These are phyloP conservation scores for Phytophthora pisi DNA, from an alignment of 352 stramenopile genomes.

Conservation along the genomic window DNA sequence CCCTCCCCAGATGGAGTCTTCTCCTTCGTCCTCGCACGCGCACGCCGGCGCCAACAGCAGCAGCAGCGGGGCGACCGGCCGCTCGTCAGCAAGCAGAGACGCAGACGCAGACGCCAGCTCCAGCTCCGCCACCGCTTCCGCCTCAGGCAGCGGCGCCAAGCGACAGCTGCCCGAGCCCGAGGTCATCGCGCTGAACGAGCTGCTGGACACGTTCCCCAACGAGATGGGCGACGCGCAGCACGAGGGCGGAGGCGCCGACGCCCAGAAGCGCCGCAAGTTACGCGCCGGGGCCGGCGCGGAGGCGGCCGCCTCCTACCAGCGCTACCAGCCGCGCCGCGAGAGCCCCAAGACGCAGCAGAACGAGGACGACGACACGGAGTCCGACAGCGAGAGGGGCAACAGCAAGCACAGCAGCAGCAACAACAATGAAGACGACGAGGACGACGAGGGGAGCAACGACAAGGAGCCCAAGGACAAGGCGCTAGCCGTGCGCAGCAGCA, in stretches of 20 bases:
- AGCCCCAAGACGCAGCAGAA: slow-evolving; percentile 17
- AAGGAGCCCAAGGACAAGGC: slow-evolving; percentile 14
- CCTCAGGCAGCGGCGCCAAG: slow-evolving; percentile 15
- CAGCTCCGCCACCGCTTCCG: too few species aligned
- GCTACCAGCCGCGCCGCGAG: too few species aligned
- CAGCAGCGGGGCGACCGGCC: slow-evolving; percentile 3
- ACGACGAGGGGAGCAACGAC: slow-evolving; percentile 7
- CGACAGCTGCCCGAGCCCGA: slow-evolving; percentile 52
- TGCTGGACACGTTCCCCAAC: slow-evolving; percentile 62
- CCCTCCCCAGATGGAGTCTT: slow-evolving; percentile 15
- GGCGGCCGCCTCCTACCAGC: background rate
- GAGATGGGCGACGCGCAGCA: slow-evolving; percentile 60
- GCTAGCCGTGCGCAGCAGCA: background rate
- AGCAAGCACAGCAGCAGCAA: too few species aligned
- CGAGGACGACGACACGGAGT: slow-evolving; percentile 26
- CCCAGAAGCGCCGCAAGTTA: slow-evolving; percentile 21
- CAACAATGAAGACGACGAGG: slow-evolving; percentile 11
- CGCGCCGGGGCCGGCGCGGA: background rate
- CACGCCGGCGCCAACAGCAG: too few species aligned
- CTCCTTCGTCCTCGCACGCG: slow-evolving; percentile 2
- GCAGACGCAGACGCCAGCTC: slow-evolving; percentile 3
- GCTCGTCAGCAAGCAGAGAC: slow-evolving; percentile 13
- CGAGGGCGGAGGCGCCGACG: slow-evolving; percentile 2
- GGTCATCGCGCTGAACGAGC: slow-evolving; percentile 68
- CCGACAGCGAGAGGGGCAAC: slow-evolving; percentile 9